These are phyloP conservation scores for Aureobasidium sp. DNA, from an alignment of 2,329 filamentous ascomycete genomes.

Conservation along the genomic window DNA sequence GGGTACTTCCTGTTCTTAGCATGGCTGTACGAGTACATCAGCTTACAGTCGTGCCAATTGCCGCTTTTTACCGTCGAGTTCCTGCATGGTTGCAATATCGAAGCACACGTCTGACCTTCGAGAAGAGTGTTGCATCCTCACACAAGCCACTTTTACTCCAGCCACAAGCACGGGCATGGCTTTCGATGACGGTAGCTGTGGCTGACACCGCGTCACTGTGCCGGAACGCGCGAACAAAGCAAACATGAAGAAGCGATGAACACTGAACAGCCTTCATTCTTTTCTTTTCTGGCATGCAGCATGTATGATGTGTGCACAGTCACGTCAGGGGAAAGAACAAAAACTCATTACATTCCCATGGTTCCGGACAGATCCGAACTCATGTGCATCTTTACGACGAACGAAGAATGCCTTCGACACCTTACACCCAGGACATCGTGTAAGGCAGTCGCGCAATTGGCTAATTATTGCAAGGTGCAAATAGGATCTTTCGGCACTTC, in stretches of 20 bases:
- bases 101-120: background rate
- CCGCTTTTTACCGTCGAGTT: background rate
- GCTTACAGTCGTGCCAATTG: background rate
- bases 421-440: too few relatives aligned
- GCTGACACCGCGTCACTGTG: constrained; percentile 1
- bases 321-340: background rate
- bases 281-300: constrained; percentile 1
- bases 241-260: constrained; percentile 4
- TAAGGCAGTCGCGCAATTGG: too few relatives aligned
- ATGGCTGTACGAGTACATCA: constrained; percentile 3
- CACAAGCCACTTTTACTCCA: background rate
- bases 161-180: background rate
- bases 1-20: background rate
- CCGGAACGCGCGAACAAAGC: constrained; percentile 1
- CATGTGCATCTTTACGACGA: background rate
- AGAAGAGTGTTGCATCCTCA: background rate
- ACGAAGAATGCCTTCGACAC: too few relatives aligned
- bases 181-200: background rate
- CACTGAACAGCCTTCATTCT: background rate
- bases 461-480: too few relatives aligned
- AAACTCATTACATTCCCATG: background rate
- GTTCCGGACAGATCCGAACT: background rate
- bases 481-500: too few relatives aligned
- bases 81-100: background rate
- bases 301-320: background rate